Evolutionary conservation across 768 basidiomycete genomes (phyloP).

Genomic region (Termitomyces sp.): DNA sequence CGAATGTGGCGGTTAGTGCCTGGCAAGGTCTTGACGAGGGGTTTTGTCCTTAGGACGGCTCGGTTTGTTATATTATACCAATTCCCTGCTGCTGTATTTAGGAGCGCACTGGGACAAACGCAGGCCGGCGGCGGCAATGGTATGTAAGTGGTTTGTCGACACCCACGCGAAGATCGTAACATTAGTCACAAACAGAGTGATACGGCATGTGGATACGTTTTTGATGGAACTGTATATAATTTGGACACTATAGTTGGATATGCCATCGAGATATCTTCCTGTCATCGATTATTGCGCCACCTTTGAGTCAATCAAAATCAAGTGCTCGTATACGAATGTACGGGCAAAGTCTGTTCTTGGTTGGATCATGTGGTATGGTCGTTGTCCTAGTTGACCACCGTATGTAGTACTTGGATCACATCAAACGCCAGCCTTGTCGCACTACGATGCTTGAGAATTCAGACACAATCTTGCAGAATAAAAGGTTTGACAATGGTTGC

Average conservation of each 20-base stretch:
- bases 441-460: too few species aligned
- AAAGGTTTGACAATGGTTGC: too few species aligned
- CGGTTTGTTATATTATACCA: slow-evolving; percentile 12
- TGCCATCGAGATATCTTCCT: background rate
- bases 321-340: too few species aligned
- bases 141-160: background rate
- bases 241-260: background rate
- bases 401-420: too few species aligned
- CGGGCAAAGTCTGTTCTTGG: too few species aligned
- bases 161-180: background rate
- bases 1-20: background rate
- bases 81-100: slow-evolving; percentile 12
- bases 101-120: too few species aligned
- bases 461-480: too few species aligned
- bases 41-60: slow-evolving; percentile 3
- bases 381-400: too few species aligned
- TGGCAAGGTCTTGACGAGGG: background rate
- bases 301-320: too few species aligned
- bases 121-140: background rate
- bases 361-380: too few species aligned
- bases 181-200: background rate
- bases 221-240: background rate
- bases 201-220: background rate
- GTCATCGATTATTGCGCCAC: background rate
- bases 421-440: too few species aligned